phyloP scores from a whole-genome alignment of 805 yeast genomes.

The Brettanomyces custersianus region DNA sequence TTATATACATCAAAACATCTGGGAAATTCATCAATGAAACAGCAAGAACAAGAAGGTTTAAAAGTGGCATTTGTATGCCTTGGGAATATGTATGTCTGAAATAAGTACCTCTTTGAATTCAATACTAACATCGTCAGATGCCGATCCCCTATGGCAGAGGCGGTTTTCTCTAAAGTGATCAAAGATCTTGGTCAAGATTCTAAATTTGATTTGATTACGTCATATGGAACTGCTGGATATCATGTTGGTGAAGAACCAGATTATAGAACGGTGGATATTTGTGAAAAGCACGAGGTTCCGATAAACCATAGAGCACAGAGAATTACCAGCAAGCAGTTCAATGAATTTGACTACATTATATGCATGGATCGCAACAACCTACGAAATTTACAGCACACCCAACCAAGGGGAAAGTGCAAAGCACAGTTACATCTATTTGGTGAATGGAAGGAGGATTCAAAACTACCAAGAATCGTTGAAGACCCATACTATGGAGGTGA shows the following conservation, averaged over 20 bases:
- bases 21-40: not conserved
- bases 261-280: constrained; percentile 57
- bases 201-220: constrained; percentile 55
- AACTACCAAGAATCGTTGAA: constrained; percentile 51
- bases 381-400: constrained; percentile 38
- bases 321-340: constrained; percentile 40
- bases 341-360: constrained; percentile 55
- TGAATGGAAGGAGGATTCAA: constrained; percentile 54
- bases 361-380: constrained; percentile 64
- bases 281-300: constrained; percentile 64
- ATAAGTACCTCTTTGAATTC: not conserved
- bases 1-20: not conserved
- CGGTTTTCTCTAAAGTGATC: constrained; percentile 67
- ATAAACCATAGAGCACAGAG: constrained; percentile 71
- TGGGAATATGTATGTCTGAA: constrained; percentile 68
- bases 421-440: constrained; percentile 64
- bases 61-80: constrained; percentile 81
- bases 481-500: constrained; percentile 93
- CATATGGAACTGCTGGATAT: constrained; percentile 83
- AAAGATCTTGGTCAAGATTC: constrained; percentile 34
- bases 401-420: constrained; percentile 42
- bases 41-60: constrained; percentile 5
- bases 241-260: constrained; percentile 84
- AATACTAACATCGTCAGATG: constrained; percentile 30
- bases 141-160: constrained; percentile 98